Evolutionary conservation across 2,329 filamentous ascomycete genomes (phyloP).

Genomic region (Colletotrichum camelliae): DNA sequence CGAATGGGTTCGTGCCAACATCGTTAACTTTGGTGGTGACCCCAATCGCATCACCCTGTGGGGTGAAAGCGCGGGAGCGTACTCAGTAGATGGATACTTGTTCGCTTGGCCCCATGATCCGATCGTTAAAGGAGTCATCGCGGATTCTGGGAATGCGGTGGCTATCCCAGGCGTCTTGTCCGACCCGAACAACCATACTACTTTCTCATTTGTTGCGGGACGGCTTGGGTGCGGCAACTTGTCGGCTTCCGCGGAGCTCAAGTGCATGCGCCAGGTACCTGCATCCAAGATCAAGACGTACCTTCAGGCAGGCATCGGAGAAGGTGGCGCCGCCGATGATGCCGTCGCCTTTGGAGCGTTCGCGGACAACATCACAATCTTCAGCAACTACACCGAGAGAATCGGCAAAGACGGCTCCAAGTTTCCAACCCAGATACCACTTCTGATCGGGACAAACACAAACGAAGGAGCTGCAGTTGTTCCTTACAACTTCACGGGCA

Average conservation of each 20-base stretch:
- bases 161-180: not conserved
- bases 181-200: not conserved
- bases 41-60: constrained; percentile 41
- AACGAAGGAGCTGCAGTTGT: not conserved
- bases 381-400: not conserved
- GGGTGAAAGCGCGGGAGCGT: constrained; percentile 50
- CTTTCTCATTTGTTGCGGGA: not conserved
- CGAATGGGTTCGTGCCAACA: constrained; percentile 54
- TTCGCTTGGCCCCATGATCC: not conserved
- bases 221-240: not conserved
- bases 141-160: not conserved
- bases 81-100: constrained; percentile 20
- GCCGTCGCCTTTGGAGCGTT: not conserved
- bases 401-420: not conserved
- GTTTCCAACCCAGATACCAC: not conserved
- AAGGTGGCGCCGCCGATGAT: not conserved
- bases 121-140: not conserved
- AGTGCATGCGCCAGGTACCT: not conserved
- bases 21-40: constrained; percentile 51
- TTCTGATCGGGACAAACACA: not conserved
- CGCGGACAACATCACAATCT: not conserved
- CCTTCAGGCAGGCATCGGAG: not conserved
- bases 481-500: not conserved
- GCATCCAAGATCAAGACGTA: not conserved
- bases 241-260: not conserved